Base-by-base conservation (phyloP, 2,329 filamentous ascomycete genomes). In the Juglanconis juglandina region DNA sequence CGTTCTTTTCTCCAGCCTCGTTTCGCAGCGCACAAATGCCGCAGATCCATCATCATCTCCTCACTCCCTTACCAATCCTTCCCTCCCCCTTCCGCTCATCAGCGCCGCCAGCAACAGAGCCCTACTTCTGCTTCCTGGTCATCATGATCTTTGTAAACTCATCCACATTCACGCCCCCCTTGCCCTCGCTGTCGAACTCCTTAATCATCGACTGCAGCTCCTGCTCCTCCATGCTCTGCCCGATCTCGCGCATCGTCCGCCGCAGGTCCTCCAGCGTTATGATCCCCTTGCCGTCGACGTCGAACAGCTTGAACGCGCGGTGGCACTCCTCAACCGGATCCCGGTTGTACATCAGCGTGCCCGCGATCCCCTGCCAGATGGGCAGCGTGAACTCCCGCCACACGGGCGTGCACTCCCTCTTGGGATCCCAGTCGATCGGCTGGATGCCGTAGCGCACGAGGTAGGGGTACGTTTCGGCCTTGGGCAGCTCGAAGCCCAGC, bases 171-270 rank as follows among this genome's bases (percentile, higher is more conserved):
- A 90, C 87, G 58, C 84, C 92, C 10, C 93, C 93, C 68, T 96
- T 96, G 1, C 92, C 94, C 71, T 96, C 91, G 65, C 97, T 82
- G 77, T 99, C 95, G 78, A 98, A 96, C 75, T 98, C 94, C 70
- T 97, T 92, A 77, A 99, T 95, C 95, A 99, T 99, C 65, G 92
- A 92, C 67, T 86, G 82, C 63, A 99, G 81, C 74, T 99, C 95
- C 69, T 96, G 90, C 70, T 99, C 94, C 67, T 95, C 91, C 67
- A 99, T 81, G 11, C 91, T 92, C 74, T 98, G 94, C 7, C 95
- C 95, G 65, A 99, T 80, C 73, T 98, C 95, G 68, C 92, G 85
- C 60, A 94, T 92, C 33, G 98, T 91, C 60, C 92, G 82, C 64
- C 92, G 82, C 75, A 99, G 78, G 77, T 98, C 95, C 62, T 95